Base-by-base conservation (phyloP, 2,329 filamentous ascomycete genomes). In the Penicillium sp. region DNA sequence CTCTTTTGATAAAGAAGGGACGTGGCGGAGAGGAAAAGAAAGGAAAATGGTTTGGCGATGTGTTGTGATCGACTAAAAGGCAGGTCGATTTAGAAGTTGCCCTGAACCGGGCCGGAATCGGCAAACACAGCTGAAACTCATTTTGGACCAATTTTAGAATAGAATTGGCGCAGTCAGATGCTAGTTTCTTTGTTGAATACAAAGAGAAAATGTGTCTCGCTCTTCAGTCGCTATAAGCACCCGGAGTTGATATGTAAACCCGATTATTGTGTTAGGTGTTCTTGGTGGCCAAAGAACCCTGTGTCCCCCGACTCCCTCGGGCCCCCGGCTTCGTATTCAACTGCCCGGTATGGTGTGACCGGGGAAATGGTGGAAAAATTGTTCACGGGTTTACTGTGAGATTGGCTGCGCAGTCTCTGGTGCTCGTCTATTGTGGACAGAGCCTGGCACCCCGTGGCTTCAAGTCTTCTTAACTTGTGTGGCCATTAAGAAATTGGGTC, bases 41-140 rank as follows among this genome's bases (percentile, higher is more conserved):
- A 27, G 32, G 16, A 45, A 43, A 43, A 34, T 14, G 24, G 24
- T 1, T 34, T 11, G 5, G 42, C 18, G 13, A 6, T 18, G 31
- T 18, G 22, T 32, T 45, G 46, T 32, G n/a, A 8, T 27, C 31
- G 2, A 34, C 5, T 16, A 2, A 31, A 18, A 11, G 11, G 24
- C n/a, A 4, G 47, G 24, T 40, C 32, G 21, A 45, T 54, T 54
- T 18, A 31, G 55, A 45, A 51, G 34, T 27, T 52, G 18, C 47
- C 62, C 62, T 53, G 44, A 21, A 56, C 56, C 63, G 62, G 65
- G 29, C 61, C 66, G 62, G 52, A 51, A 62, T 50, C 63, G 62
- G 64, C 32, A 58, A 22, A 55, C 5, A 40, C 43, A 27, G 21
- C 40, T 21, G 18, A 34, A 34, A 11, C 2, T 4, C 32, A 34